These are phyloP conservation scores for Osmanthus fragrans DNA, from an alignment of 257 asterid species.

Conservation along the genomic window DNA sequence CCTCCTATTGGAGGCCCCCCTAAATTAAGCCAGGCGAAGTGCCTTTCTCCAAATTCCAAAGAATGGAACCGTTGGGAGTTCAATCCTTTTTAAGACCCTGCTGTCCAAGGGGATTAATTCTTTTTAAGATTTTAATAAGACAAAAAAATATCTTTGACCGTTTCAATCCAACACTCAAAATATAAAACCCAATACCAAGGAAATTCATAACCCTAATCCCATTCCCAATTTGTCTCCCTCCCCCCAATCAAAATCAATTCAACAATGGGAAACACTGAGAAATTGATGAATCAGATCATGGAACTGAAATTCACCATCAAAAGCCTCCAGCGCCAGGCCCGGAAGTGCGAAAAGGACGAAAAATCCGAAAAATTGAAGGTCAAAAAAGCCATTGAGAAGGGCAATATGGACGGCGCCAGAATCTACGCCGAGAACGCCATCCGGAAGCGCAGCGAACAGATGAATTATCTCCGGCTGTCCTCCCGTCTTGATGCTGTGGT, in stretches of 20 bases:
- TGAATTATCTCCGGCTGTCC: conserved; percentile 52
- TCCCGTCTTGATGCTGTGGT: conserved; percentile 22
- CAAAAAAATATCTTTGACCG: too few species aligned
- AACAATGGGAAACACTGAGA: conserved; percentile 85
- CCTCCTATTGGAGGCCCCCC: too few species aligned
- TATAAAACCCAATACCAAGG: neutral
- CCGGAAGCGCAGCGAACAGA: conserved; percentile 92
- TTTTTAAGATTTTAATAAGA: too few species aligned
- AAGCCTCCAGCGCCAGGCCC: conserved; percentile 81
- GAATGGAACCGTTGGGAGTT: neutral
- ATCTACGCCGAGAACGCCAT: conserved; percentile 98
- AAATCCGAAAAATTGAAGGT: conserved; percentile 88
- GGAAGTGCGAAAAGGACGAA: conserved; percentile 95
- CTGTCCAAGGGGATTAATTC: too few species aligned
- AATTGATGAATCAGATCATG: conserved; percentile 88
- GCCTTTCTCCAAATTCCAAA: too few species aligned
- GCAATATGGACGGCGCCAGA: conserved; percentile 97
- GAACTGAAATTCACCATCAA: conserved; percentile 89
- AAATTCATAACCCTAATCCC: neutral
- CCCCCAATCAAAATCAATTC: neutral
- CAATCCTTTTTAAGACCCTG: neutral
- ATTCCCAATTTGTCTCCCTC: neutral
- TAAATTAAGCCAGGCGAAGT: too few species aligned
- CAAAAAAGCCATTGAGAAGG: conserved; percentile 94
- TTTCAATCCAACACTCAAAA: neutral